Base-by-base conservation (phyloP, 805 yeast species). In the Candida methanosorbosa region DNA sequence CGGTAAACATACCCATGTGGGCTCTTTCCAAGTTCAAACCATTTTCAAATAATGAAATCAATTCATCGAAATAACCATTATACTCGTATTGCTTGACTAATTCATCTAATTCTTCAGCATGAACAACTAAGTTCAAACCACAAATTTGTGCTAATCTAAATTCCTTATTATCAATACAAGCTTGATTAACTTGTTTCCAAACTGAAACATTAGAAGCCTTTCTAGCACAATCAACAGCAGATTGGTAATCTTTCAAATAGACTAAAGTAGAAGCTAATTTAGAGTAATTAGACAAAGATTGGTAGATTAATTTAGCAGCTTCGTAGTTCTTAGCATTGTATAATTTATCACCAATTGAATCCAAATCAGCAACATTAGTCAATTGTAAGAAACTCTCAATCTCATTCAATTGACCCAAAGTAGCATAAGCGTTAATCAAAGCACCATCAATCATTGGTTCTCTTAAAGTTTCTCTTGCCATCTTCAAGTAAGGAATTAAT, bases 1-100 rank as follows among this genome's bases (percentile, higher is more conserved):
- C 97, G 9, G 98, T 92, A 59, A 92, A 92, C 97, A 92, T 90
- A 49, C 97, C 98, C 98, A 92, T 92, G 57, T 92, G 98, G 26
- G 98, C 98, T 59, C 98, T 83, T 68, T 92, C 98, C 48, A 92
- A 72, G 28, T 95, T 94, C 40, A 92, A 72, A 45, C 97, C 97
- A 50, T 87, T 90, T 63, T 92, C 98, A 51, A 92, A 86, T 51
- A 92, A 73, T 14, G 96, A 76, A 43, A 90, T 84, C 45, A 92
- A 70, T 67, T 92, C 95, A 45, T 78, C 82, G 64, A 88, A 88
- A 63, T 86, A 85, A 29, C 98, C 98, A 46, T 81, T 75, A 56
- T 73, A 68, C 64, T 92, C 97, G 57, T 92, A 92, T 45, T 81
- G 82, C 42, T 66, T 68, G 30, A 90, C 97, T 44, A 92, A 70